phyloP scores from a whole-genome alignment of 2,329 filamentous ascomycete species.

The Cladophialophora yegresii region DNA sequence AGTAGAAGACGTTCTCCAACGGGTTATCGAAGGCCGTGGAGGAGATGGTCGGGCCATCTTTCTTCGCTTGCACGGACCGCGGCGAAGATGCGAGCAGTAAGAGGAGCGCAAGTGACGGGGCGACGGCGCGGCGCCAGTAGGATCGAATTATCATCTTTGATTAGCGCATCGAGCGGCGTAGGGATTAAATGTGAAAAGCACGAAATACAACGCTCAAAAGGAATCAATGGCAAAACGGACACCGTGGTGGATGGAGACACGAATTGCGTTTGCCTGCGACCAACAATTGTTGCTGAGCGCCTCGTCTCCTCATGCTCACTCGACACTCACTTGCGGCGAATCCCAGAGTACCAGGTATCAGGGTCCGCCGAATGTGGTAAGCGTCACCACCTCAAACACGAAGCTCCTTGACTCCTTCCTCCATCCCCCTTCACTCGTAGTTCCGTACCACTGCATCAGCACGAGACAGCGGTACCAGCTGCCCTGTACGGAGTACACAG shows the following conservation, averaged over 20 bases:
- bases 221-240: constrained; percentile 19
- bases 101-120: constrained; percentile 31
- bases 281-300: constrained; percentile 16
- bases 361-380: constrained; percentile 13
- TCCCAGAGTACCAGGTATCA: not conserved
- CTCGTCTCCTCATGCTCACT: constrained; percentile 12
- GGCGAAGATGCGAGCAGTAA: constrained; percentile 23
- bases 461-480: not conserved
- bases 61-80: constrained; percentile 51
- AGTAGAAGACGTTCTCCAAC: constrained; percentile 77
- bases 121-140: constrained; percentile 24
- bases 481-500: no score
- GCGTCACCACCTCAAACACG: constrained; percentile 12
- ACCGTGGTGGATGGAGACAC: constrained; percentile 22
- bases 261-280: constrained; percentile 22
- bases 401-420: not conserved
- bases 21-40: constrained; percentile 65
- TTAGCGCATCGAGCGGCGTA: constrained; percentile 27
- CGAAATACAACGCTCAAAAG: constrained; percentile 17
- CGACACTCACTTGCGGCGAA: not conserved
- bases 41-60: constrained; percentile 66
- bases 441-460: not conserved
- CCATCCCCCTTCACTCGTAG: not conserved
- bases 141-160: constrained; percentile 34
- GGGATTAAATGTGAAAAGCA: constrained; percentile 7